phyloP scores from a whole-genome alignment of 2,329 filamentous ascomycete genomes.

The Neurospora sp. region DNA sequence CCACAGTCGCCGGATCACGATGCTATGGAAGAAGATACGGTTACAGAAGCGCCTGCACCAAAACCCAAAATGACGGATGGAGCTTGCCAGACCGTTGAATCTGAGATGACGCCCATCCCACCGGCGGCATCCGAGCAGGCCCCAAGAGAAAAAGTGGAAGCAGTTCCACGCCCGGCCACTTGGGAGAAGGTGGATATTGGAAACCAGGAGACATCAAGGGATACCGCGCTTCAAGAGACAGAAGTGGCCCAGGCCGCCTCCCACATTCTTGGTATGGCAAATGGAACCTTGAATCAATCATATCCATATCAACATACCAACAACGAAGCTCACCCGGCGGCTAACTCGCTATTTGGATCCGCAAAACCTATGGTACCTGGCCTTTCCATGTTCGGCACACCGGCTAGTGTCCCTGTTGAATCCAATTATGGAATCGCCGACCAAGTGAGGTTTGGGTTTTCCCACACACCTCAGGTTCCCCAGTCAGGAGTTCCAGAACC shows the following conservation, averaged over 20 bases:
- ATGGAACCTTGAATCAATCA: background rate
- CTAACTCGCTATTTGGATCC: conserved; percentile 8
- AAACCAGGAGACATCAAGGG: background rate
- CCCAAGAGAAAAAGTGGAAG: background rate
- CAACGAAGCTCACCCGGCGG: background rate
- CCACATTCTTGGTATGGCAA: background rate
- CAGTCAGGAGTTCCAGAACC: background rate
- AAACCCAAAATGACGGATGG: conserved; percentile 22
- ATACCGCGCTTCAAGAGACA: background rate
- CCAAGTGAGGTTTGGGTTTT: conserved; percentile 22
- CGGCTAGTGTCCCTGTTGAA: conserved; percentile 5
- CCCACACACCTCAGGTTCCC: conserved; percentile 15
- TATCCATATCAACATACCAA: background rate
- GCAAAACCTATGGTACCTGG: conserved; percentile 3
- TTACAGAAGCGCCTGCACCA: conserved; percentile 6
- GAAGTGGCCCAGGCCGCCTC: background rate
- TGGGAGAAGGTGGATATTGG: background rate
- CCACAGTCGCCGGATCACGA: conserved; percentile 7
- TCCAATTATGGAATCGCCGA: conserved; percentile 14
- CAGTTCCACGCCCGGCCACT: background rate
- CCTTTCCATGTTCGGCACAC: conserved; percentile 17
- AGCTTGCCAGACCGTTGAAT: conserved; percentile 21
- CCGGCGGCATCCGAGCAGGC: background rate
- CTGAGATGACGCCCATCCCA: conserved; percentile 3
- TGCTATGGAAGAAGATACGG: conserved; percentile 15